Conservation (phyloP, 2,329 filamentous ascomycete species). For the Myriosclerotinia scirpicola region DNA sequence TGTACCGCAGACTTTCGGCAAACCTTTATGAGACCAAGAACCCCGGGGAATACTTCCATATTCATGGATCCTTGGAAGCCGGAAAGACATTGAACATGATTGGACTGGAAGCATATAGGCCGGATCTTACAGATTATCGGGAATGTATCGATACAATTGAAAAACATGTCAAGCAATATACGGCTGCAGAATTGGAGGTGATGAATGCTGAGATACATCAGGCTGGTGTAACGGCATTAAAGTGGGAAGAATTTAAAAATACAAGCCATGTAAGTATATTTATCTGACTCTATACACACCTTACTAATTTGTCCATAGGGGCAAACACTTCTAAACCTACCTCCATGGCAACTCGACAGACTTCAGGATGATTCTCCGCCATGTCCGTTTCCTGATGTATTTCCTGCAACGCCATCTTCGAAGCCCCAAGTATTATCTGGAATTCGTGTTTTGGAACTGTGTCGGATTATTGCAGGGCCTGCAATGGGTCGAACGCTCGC, state of each 20-base stretch:
- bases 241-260: constrained; percentile 57
- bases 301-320: constrained; percentile 38
- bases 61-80: constrained; percentile 73
- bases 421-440: constrained; percentile 49
- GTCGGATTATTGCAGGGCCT: constrained; percentile 75
- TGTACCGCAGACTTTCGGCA: constrained; percentile 70
- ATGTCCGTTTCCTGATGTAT: constrained; percentile 43
- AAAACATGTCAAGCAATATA: constrained; percentile 55
- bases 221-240: constrained; percentile 60
- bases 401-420: constrained; percentile 31
- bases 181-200: constrained; percentile 55
- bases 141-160: constrained; percentile 61
- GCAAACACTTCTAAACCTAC: constrained; percentile 43
- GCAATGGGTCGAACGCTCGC: constrained; percentile 68
- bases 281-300: neutral
- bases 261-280: constrained; percentile 52
- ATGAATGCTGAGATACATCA: constrained; percentile 57
- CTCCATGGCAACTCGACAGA: constrained; percentile 50
- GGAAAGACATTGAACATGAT: constrained; percentile 69
- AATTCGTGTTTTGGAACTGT: constrained; percentile 72
- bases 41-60: constrained; percentile 69
- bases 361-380: constrained; percentile 48
- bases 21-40: constrained; percentile 69
- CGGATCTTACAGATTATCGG: constrained; percentile 60
- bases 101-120: constrained; percentile 60